Evolutionary conservation across 2,329 filamentous ascomycete genomes (phyloP), one percentile per base, ranked within the genome.

Genomic region (Geosmithia putterillii): DNA sequence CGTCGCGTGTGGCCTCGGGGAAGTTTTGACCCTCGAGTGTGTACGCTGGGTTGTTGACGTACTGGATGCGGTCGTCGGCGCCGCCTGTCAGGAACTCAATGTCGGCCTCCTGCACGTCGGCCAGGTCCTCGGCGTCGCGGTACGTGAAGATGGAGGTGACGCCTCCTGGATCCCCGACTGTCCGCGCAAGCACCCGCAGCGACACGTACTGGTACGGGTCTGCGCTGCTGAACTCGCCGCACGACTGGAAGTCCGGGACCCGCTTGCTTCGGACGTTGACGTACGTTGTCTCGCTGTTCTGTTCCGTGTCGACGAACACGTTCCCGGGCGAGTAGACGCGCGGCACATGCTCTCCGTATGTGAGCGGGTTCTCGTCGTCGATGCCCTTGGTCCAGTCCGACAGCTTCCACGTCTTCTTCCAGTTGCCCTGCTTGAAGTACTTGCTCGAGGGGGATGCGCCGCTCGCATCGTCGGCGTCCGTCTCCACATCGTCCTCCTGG

Each of bases 41-140:
- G 44, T 71, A 68, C 0, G 71, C 63, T 0, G 76, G 76, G 54
- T 81, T 76, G 53, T 81, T 81, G 14, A 76, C 79, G 57, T 76
- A 80, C 47, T 73, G 69, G 34, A 74, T 57, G 34, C 57, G 57
- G 44, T 66, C 50, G 20, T 52, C 57, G 2, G 66, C 63, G 45
- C 70, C 69, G 21, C 57, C 53, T 2, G 72, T 75, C 41, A 73
- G 60, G 41, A 75, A 61, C 56, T 76, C 72, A 21, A 76, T 58
- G 50, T 76, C 71, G 4, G 70, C 63, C 52, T 75, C 72, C 46
- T 74, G 69, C 14, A 73, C 60, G 17, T 58, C 45, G 3, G 57
- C 54, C 4, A 65, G 57, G 5, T 60, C 53, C 8, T 58, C 53
- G 17, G 51, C 47, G 45, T 64, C 57, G 19, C 61, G 59, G 55